Evolutionary conservation across 2,329 filamentous ascomycete species (phyloP).

Genomic region (Fusarium armeniacum): DNA sequence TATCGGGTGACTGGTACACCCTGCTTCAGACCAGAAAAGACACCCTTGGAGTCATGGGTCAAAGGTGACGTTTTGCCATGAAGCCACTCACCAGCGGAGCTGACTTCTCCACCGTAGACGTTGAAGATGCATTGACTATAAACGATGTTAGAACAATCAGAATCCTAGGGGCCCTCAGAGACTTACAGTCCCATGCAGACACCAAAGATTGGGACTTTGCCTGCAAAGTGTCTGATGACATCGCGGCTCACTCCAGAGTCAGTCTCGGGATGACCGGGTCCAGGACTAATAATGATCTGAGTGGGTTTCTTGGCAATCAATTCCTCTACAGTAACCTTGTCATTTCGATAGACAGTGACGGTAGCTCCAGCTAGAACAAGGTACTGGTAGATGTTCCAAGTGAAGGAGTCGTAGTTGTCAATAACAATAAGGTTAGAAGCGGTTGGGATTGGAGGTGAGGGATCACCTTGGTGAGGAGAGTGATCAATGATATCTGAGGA

Average conservation of each 20-base stretch:
- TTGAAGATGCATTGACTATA: conserved; percentile 92
- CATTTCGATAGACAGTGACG: conserved; percentile 92
- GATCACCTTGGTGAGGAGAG: conserved; percentile 86
- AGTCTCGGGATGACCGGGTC: conserved; percentile 90
- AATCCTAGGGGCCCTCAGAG: neutral
- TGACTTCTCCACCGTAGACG: conserved; percentile 90
- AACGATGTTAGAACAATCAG: conserved; percentile 5
- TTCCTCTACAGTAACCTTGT: conserved; percentile 88
- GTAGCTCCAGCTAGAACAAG: conserved; percentile 94
- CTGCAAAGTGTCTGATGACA: conserved; percentile 90
- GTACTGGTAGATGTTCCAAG: conserved; percentile 99
- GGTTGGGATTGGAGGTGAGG: conserved; percentile 78
- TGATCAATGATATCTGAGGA: conserved; percentile 75
- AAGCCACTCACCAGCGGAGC: conserved; percentile 93
- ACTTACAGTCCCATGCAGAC: conserved; percentile 97
- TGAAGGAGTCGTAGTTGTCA: conserved; percentile 99
- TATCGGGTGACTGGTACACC: conserved; percentile 92
- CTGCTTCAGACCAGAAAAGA: conserved; percentile 85
- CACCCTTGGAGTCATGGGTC: conserved; percentile 90
- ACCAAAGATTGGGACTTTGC: conserved; percentile 95
- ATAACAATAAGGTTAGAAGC: conserved; percentile 95
- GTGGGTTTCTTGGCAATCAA: conserved; percentile 88
- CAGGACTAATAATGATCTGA: conserved; percentile 94
- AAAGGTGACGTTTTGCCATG: conserved; percentile 97
- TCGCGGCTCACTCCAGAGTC: conserved; percentile 95